Base-by-base conservation (phyloP, 805 yeast species). In the Ogataea thermomethanolica region DNA sequence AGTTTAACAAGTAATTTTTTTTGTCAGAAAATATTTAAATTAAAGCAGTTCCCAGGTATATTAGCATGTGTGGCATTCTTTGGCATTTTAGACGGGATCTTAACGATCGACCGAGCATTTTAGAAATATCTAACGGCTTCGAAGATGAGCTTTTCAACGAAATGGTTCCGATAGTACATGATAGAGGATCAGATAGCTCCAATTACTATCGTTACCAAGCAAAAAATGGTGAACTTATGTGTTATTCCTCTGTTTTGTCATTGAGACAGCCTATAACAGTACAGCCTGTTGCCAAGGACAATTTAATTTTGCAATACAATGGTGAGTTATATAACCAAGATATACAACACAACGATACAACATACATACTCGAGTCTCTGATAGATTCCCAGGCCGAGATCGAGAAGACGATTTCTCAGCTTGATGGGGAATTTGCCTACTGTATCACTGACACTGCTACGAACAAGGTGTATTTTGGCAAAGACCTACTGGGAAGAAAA, bases 391-490 rank as follows among this genome's bases (percentile, higher is more conserved):
- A 59, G 1, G 43, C 46, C 1, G 71, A 77, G 15, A 60, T 82
- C 3, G 34, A 65, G 1, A 46, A 61, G 2, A 63, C 77, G 0
- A 55, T 87, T 2, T 55, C 63, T 7, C 37, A 35, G 2, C 50
- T 88, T 13, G 71, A 75, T 23, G 99, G 99, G 2, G 99, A 91
- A 55, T 93, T 81, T 67, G 93, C 99, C 0, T 79, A 66, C 59
- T 60, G 70, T 50, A 59, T 81, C 12, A 56, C 68, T 22, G 87
- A 84, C 53, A 50, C 50, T n/a, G 12, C 46, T 1, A 45, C 56
- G 1, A 46, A 64, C 0, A 58, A 43, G 23, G 49, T 87, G 0
- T 84, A 76, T 65, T 93, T 89, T 65, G 97, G 95, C 0, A 75
- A 95, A 49, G 99, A 93, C 58, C 52, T 68, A 1, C 65, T 87